These are phyloP conservation scores for Arachnomyces sp. DNA, from an alignment of 2,329 filamentous ascomycete genomes.

Conservation along the genomic window DNA sequence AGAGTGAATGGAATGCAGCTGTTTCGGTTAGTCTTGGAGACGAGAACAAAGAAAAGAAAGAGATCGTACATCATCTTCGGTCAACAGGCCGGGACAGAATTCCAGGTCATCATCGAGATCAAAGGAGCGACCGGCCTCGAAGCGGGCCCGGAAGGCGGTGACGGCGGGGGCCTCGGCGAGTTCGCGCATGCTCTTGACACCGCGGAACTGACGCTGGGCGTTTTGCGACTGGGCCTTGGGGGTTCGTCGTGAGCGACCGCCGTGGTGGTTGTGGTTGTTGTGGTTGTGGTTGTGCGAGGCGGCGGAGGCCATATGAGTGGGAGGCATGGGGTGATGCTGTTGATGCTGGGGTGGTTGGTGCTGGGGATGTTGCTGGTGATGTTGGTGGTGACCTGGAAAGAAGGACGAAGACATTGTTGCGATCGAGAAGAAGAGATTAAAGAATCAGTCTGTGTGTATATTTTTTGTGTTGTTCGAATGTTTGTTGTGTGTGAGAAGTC, in stretches of 20 bases:
- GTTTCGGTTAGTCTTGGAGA: constrained; percentile 15
- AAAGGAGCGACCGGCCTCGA: constrained; percentile 87
- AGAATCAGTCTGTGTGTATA: no score
- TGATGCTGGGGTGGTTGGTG: constrained; percentile 38
- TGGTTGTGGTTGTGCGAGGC: constrained; percentile 11
- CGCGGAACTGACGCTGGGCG: constrained; percentile 77
- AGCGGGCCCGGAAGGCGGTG: constrained; percentile 72
- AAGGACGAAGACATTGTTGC: constrained; percentile 40
- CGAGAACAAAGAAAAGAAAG: constrained; percentile 1
- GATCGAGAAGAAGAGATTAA: no score
- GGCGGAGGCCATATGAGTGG: constrained; percentile 37
- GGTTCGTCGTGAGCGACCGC: constrained; percentile 75
- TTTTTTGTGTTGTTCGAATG: constrained; percentile 4
- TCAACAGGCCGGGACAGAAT: constrained; percentile 88
- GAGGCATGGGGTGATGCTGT: constrained; percentile 44
- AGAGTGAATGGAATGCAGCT: constrained; percentile 89
- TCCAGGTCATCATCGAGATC: constrained; percentile 93
- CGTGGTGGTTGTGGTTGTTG: constrained; percentile 70
- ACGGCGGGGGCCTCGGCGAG: constrained; percentile 69
- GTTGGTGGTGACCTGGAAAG: constrained; percentile 37
- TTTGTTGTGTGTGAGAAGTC: neutral
- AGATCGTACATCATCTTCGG: constrained; percentile 74
- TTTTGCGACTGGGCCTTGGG: constrained; percentile 76
- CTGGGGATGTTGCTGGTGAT: constrained; percentile 43
- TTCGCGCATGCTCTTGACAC: constrained; percentile 80